Evolutionary conservation across 2,329 filamentous ascomycete species (phyloP), one percentile per base, ranked within the genome.

Genomic region (Metarhizium album): DNA sequence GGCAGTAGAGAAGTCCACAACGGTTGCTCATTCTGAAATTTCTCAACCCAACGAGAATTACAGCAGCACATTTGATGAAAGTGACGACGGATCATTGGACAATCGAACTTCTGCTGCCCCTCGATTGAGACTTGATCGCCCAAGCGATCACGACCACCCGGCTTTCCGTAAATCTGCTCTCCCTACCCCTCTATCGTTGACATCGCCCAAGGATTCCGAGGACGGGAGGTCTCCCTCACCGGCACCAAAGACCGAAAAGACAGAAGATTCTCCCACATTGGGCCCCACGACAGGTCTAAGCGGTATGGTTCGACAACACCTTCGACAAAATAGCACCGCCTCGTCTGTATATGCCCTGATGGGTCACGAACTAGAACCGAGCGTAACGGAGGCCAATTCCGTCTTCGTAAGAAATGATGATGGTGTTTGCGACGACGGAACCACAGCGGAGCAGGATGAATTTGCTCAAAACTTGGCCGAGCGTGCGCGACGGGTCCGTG

Each of bases 301-400:
- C 60, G 86, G 86, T 2, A 79, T 95, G 73, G 83, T 95, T 45
- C 82, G 86, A 31, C 84, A 90, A 54, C 93, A 97, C 71, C 71
- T 97, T 40, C 82, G 93, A 47, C 82, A 82, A 33, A 82, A 84
- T 55, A 97, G 91, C 68, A 84, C 84, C 52, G 78, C 82, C 14
- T 97, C 91, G 1, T 94, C 89, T 0, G 75, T 93, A 24, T 89
- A 88, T 57, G 80, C 79, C 24, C 51, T 69, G 67, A 23, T 71
- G 71, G 54, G 69, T 55, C 35, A 62, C 56, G 45, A 68, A 54
- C n/a, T 60, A 13, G 52, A 58, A 4, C 56, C 57, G 11, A 27
- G 22, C 13, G 42, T 27, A 18, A 40, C 31, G 13, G 40, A 48
- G 4, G n/a, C 11, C 14, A 37, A 14, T 13, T 20, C 22, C 31